A percentile compares a stretch with the other conserved stretches of the same genome.
phyloP scores from a whole-genome alignment of 192 early-diverging fungal genomes.

The Umbelopsis ramanniana region DNA sequence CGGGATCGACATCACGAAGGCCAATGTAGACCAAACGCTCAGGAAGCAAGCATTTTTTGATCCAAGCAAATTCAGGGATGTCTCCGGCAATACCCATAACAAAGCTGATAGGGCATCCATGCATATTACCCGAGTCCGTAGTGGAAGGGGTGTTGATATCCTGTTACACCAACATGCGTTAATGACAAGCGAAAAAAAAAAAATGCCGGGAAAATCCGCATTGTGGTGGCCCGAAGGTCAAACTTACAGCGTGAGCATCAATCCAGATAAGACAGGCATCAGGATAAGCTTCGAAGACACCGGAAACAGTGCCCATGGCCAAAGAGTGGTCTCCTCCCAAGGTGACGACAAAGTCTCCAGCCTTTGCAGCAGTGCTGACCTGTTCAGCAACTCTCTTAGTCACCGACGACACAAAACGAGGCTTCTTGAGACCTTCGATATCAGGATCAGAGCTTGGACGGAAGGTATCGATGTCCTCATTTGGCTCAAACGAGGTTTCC shows the following conservation, averaged over 20 bases:
- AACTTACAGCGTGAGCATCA: slow-evolving; percentile 87
- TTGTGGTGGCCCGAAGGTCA: not conserved
- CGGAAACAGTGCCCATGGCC: slow-evolving; percentile 88
- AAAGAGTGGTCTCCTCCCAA: slow-evolving; percentile 97
- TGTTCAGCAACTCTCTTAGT: slow-evolving; percentile 66
- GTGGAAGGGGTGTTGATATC: slow-evolving; percentile 93
- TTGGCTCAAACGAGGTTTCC: slow-evolving; percentile 74
- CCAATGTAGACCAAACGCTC: slow-evolving; percentile 94
- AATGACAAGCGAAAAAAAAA: slow-evolving; percentile 18
- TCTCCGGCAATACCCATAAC: slow-evolving; percentile 79
- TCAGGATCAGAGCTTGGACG: slow-evolving; percentile 72
- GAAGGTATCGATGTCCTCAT: slow-evolving; percentile 72
- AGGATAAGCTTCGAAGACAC: slow-evolving; percentile 73
- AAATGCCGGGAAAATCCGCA: too few species aligned
- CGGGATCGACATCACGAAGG: slow-evolving; percentile 89
- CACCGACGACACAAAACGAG: slow-evolving; percentile 80
- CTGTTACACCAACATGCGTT: slow-evolving; percentile 27
- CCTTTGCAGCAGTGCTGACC: slow-evolving; percentile 64
- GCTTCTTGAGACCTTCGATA: slow-evolving; percentile 82
- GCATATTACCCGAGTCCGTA: slow-evolving; percentile 90
- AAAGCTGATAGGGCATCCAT: slow-evolving; percentile 94
- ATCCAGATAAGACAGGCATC: slow-evolving; percentile 93
- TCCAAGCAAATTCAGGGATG: slow-evolving; percentile 75
- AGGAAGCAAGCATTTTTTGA: slow-evolving; percentile 72
- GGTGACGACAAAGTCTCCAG: slow-evolving; percentile 84